phyloP scores from a whole-genome alignment of 2,329 filamentous ascomycete species.

The Tolypocladium tundrense region DNA sequence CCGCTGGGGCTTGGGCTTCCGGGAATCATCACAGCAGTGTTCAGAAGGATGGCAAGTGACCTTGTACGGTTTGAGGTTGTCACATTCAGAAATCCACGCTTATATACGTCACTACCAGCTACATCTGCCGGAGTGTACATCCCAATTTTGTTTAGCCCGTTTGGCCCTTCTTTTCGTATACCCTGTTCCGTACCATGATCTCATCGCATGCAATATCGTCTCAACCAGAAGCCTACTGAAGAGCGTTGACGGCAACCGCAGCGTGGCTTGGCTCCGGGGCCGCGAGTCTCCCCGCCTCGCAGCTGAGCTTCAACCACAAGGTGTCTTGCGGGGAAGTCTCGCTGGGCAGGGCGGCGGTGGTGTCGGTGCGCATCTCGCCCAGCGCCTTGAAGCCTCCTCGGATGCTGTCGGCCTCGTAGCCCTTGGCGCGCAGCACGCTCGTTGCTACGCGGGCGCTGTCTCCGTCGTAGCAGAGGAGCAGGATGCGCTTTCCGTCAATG shows the following conservation, averaged over 20 bases:
- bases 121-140: no score
- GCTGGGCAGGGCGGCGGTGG: neutral
- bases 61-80: no score
- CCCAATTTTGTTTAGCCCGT: no score
- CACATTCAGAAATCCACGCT: no score
- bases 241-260: neutral
- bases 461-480: conserved; percentile 44
- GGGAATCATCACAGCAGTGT: no score
- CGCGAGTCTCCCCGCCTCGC: neutral
- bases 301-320: neutral
- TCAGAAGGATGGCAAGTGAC: no score
- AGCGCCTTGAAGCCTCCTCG: conserved; percentile 25
- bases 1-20: no score
- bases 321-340: neutral
- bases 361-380: neutral
- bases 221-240: neutral
- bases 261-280: neutral
- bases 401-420: conserved; percentile 34
- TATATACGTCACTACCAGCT: no score
- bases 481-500: conserved; percentile 22
- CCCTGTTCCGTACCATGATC: neutral
- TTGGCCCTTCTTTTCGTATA: neutral
- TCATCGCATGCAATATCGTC: no score
- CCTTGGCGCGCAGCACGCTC: conserved; percentile 41
- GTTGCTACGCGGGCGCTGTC: conserved; percentile 43